Conservation (phyloP, 2,329 filamentous ascomycete species). For the Apiospora koreana region DNA sequence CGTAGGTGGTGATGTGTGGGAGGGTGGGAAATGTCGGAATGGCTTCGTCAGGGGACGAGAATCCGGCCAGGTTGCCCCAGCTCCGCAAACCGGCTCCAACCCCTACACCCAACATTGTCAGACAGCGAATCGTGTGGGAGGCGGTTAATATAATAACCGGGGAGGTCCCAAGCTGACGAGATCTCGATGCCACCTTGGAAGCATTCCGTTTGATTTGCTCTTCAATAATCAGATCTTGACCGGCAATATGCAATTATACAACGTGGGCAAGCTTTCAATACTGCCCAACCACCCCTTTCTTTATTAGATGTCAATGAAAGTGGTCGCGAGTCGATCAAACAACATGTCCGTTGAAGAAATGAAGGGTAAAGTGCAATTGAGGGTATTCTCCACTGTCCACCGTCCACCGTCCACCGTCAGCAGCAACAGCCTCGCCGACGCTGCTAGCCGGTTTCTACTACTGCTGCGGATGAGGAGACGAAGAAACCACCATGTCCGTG, state of each 20-base stretch:
- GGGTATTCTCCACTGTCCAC: background rate
- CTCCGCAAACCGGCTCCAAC: background rate
- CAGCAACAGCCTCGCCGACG: background rate
- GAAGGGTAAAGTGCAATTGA: background rate
- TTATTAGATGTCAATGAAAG: background rate
- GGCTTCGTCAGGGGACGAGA: background rate
- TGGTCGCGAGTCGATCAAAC: background rate
- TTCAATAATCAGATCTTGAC: background rate
- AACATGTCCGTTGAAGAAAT: background rate
- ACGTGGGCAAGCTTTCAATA: background rate
- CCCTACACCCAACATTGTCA: background rate
- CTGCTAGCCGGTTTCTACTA: background rate
- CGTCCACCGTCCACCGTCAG: too few relatives aligned
- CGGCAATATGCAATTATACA: background rate
- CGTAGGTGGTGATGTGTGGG: background rate
- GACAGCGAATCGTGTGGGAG: constrained; percentile 3
- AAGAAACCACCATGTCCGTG: background rate
- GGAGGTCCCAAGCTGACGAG: background rate
- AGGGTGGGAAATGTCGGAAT: background rate
- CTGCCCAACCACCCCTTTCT: background rate
- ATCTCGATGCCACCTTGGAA: background rate
- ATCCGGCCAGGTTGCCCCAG: background rate
- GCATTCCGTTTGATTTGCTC: background rate
- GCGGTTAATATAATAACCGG: constrained; percentile 8
- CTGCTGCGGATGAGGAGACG: background rate